Base-by-base conservation (phyloP, 2,329 filamentous ascomycete species). In the Nigrospora sphaerica region DNA sequence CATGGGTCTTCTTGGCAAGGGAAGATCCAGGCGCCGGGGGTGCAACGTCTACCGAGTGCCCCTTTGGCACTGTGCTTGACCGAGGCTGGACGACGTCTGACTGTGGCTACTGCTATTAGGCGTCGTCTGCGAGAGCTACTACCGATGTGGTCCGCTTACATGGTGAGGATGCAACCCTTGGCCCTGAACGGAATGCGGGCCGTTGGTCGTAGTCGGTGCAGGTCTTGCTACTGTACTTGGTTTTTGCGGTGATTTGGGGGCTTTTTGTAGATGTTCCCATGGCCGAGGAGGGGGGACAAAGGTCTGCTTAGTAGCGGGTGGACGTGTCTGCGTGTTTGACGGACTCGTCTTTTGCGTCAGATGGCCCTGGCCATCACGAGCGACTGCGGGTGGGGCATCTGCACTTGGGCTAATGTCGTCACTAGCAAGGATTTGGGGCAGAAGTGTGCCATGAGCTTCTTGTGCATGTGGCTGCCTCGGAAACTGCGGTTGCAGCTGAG, bases 71-170 rank as follows among this genome's bases (percentile, higher is more conserved):
- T 28, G 23, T 28, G 23, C 7, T 28, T 6, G 16, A 18, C 35
- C 32, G n/a, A 3, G 17, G 37, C 18, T 28, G 39, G 43, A 18
- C 37, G 48, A 7, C 39, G 31, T 6, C n/a, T 49, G 52, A 49
- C 45, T 55, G 57, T 54, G 52, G 51, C 59, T 62, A 47, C 55
- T 56, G 59, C 52, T 61, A 59, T 62, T 62, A 62, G 59, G 57
- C 59, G 58, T 52, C 55, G 57, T 55, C 57, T 57, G 51, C 53
- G 54, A 53, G 46, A 52, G 46, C 48, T 48, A 54, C 50, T 61
- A 57, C 55, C 53, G 57, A 47, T 57, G 55, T 54, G 58, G 52
- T 59, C 57, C 57, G 58, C 60, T 63, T 62, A 62, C 61, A 58
- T 61, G 55, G 52, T 52, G 58, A 45, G 55, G 51, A 50, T 58